phyloP scores from a whole-genome alignment of 805 yeast genomes.

The Wickerhamiella kurtzmanii region DNA sequence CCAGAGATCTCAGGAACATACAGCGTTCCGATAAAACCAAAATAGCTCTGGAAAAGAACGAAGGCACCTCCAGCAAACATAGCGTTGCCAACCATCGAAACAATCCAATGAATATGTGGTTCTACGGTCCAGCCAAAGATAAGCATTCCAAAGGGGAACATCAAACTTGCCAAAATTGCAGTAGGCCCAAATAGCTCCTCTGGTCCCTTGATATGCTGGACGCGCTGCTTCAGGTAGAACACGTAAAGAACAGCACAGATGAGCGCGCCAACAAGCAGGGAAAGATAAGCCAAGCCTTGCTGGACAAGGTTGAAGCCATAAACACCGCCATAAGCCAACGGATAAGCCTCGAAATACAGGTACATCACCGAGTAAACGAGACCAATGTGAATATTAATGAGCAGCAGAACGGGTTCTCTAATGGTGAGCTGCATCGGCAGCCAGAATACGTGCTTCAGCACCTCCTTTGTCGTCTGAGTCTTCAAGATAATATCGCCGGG shows the following conservation, averaged over 20 bases:
- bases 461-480: neutral
- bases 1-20: conserved; percentile 40
- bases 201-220: conserved; percentile 3
- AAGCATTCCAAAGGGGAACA: conserved; percentile 39
- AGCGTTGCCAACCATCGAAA: conserved; percentile 34
- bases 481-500: conserved; percentile 12
- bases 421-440: conserved; percentile 36
- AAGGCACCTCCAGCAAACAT: conserved; percentile 32
- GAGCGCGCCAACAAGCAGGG: conserved; percentile 34
- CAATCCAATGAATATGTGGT: conserved; percentile 37
- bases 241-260: conserved; percentile 24
- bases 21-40: conserved; percentile 36
- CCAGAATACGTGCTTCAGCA: conserved; percentile 14
- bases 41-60: conserved; percentile 37
- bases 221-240: conserved; percentile 2
- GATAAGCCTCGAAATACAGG: conserved; percentile 50
- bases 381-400: conserved; percentile 40
- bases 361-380: conserved; percentile 40
- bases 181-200: conserved; percentile 17
- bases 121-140: conserved; percentile 46
- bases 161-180: conserved; percentile 31
- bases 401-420: conserved; percentile 43
- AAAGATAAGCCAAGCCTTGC: conserved; percentile 35
- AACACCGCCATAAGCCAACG: conserved; percentile 36
- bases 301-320: conserved; percentile 37